Percentiles rank a stretch among this genome's conserved stretches.
Evolutionary conservation across 331 rosid species (phyloP).

Genomic region (Telfairia occidentalis): DNA sequence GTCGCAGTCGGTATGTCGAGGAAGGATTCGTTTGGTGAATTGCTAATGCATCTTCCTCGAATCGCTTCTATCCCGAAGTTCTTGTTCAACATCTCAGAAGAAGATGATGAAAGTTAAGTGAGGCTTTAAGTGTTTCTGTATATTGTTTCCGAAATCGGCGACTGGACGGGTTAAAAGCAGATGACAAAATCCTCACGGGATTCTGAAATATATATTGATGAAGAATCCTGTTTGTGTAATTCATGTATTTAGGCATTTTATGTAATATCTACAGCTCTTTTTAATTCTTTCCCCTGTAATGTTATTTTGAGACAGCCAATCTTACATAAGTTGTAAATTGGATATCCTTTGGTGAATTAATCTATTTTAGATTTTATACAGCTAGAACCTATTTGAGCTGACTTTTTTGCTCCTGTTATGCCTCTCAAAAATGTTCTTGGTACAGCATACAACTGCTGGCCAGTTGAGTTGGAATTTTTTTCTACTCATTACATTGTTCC

Average conservation of each 20-base stretch:
- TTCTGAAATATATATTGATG: conserved; percentile 67
- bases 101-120: conserved; percentile 36
- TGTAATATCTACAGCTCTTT: conserved; percentile 2
- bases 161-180: background rate
- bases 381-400: background rate
- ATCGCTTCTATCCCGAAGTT: conserved; percentile 76
- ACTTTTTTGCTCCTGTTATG: too few species aligned
- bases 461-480: too few species aligned
- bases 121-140: conserved; percentile 19
- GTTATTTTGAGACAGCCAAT: background rate
- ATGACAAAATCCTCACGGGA: conserved; percentile 13
- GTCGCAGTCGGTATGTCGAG: conserved; percentile 55
- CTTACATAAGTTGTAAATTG: conserved; percentile 5
- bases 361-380: background rate
- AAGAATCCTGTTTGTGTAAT: conserved; percentile 48
- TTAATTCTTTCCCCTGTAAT: background rate
- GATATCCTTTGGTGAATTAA: background rate
- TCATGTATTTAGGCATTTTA: conserved; percentile 9
- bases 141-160: background rate
- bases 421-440: too few species aligned
- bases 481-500: too few species aligned
- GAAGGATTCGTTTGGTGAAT: conserved; percentile 71
- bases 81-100: conserved; percentile 65
- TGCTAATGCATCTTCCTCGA: conserved; percentile 73
- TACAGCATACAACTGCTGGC: too few species aligned